Conservation (phyloP, 2,329 filamentous ascomycete species). For the Dryadomyces quercivorus region DNA sequence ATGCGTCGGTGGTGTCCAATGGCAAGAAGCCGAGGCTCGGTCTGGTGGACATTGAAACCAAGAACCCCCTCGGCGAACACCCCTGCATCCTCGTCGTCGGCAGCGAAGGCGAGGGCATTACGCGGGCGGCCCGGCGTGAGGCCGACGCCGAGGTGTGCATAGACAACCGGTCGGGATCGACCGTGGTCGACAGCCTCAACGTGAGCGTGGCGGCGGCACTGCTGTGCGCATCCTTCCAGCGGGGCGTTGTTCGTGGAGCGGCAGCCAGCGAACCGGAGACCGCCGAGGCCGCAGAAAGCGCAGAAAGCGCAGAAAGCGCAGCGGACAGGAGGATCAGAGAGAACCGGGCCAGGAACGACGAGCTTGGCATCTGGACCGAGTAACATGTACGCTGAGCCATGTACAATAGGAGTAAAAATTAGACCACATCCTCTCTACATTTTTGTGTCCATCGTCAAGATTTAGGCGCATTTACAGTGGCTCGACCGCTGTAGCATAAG, state of each 20-base stretch:
- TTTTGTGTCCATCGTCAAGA: too few species aligned
- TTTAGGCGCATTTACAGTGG: too few species aligned
- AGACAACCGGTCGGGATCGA: slow-evolving; percentile 35
- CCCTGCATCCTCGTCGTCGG: slow-evolving; percentile 72
- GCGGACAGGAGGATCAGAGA: slow-evolving; percentile 1
- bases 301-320: too few species aligned
- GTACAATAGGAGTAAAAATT: neutral
- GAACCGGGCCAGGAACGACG: neutral
- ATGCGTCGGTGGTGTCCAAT: slow-evolving; percentile 52
- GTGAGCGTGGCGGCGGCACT: slow-evolving; percentile 80
- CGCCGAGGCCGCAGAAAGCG: too few species aligned
- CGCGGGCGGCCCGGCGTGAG: slow-evolving; percentile 47
- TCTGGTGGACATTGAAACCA: slow-evolving; percentile 33
- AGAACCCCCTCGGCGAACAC: slow-evolving; percentile 44
- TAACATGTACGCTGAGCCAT: neutral
- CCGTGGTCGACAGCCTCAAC: slow-evolving; percentile 76
- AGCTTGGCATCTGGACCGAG: neutral
- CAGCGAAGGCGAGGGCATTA: slow-evolving; percentile 65
- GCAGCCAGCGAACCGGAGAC: neutral
- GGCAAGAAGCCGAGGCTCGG: slow-evolving; percentile 25
- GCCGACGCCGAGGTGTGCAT: slow-evolving; percentile 60
- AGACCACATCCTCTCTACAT: neutral
- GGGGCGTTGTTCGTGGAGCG: neutral
- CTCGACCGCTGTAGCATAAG: too few species aligned
- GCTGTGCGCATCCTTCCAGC: slow-evolving; percentile 56